Conservation (phyloP, 2,329 filamentous ascomycete genomes). For the Pseudocercospora ulei region DNA sequence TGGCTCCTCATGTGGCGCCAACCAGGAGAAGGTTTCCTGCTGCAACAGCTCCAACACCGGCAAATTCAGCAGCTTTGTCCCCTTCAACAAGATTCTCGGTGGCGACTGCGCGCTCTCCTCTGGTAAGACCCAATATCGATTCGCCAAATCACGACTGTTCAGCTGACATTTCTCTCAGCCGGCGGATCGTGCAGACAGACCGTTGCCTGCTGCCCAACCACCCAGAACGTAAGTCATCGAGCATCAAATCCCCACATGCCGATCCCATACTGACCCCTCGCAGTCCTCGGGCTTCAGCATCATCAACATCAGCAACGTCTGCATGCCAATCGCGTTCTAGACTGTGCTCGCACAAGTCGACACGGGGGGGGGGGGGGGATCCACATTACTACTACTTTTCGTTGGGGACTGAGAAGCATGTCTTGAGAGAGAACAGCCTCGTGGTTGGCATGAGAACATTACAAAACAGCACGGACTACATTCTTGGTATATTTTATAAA, state of each 20-base stretch:
- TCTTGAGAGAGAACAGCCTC: neutral
- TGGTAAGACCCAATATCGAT: too few species aligned
- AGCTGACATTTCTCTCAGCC: constrained; percentile 1
- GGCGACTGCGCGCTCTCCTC: constrained; percentile 10
- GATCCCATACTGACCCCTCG: too few species aligned
- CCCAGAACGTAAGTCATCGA: constrained; percentile 7
- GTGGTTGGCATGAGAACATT: neutral
- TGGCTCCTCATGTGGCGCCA: constrained; percentile 8
- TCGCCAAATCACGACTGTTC: too few species aligned
- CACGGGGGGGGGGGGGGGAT: too few species aligned
- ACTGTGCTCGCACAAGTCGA: neutral
- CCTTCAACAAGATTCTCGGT: constrained; percentile 5
- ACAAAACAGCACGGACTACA: neutral
- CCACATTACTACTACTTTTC: constrained; percentile 1
- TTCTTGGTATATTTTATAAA: neutral
- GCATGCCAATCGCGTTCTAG: constrained; percentile 14
- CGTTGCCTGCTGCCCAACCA: constrained; percentile 16
- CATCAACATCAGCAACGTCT: constrained; percentile 12
- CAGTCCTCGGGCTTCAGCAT: constrained; percentile 1
- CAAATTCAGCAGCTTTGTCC: neutral
- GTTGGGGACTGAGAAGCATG: neutral
- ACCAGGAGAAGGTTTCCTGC: constrained; percentile 13
- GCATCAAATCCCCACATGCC: too few species aligned
- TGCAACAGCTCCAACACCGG: constrained; percentile 5
- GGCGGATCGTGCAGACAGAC: constrained; percentile 9